phyloP scores from a whole-genome alignment of 2,329 filamentous ascomycete genomes.

The Verticillium alfalfae region DNA sequence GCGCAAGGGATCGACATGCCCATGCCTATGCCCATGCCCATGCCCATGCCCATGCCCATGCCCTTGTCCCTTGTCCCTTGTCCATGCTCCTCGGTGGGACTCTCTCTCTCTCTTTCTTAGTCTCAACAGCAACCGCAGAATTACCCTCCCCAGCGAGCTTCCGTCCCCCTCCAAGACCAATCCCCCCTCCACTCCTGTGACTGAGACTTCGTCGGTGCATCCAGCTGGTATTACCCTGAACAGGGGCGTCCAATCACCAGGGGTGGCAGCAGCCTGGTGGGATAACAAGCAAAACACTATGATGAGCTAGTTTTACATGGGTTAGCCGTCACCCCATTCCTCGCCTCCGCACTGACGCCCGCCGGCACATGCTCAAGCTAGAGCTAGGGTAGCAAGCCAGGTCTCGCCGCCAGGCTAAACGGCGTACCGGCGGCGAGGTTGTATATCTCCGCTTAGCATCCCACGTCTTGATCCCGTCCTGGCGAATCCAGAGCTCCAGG shows the following conservation, averaged over 20 bases:
- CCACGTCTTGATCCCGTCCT: neutral
- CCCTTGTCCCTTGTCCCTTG: no score
- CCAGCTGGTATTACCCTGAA: neutral
- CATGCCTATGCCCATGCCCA: no score
- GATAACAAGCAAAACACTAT: neutral
- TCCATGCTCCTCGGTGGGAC: no score
- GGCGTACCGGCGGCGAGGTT: neutral
- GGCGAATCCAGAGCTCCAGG: neutral
- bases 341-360: neutral
- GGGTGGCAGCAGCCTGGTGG: neutral
- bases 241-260: neutral
- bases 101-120: no score
- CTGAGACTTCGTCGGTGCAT: neutral
- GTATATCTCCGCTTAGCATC: neutral
- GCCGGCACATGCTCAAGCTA: neutral
- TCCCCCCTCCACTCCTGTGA: neutral
- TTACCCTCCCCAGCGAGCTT: no score
- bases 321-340: neutral
- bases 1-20: neutral
- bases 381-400: neutral
- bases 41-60: no score
- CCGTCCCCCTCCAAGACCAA: no score
- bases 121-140: no score
- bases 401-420: neutral
- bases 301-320: neutral